These are phyloP conservation scores for Parastagonospora nodorum DNA, from an alignment of 2,329 filamentous ascomycete genomes.

Conservation along the genomic window DNA sequence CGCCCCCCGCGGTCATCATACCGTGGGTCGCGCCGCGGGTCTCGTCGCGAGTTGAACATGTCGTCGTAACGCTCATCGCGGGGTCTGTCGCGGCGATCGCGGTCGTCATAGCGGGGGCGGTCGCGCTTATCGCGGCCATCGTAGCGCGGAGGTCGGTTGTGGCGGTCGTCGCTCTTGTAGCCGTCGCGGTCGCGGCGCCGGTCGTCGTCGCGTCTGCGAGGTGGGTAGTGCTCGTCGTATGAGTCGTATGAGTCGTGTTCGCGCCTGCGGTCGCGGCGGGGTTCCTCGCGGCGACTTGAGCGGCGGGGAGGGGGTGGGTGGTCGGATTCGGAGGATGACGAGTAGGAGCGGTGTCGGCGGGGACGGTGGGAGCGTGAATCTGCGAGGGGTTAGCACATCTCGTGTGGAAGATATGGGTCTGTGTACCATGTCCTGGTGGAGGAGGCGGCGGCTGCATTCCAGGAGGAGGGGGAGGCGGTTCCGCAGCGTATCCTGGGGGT, in stretches of 20 bases:
- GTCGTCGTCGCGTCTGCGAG: slow-evolving; percentile 16
- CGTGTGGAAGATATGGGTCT: not conserved
- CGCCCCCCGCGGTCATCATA: slow-evolving; percentile 11
- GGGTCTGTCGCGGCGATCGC: slow-evolving; percentile 14
- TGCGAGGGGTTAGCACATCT: not conserved
- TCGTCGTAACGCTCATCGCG: slow-evolving; percentile 26
- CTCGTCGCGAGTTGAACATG: slow-evolving; percentile 16
- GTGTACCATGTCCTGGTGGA: too few relatives aligned
- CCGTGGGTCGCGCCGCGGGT: slow-evolving; percentile 18
- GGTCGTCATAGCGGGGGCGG: slow-evolving; percentile 19
- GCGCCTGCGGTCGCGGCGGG: slow-evolving; percentile 21
- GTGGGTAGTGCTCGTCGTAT: slow-evolving; percentile 32
- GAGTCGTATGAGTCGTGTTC: slow-evolving; percentile 30
- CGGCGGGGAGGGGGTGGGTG: slow-evolving; percentile 29
- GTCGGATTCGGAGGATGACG: slow-evolving; percentile 22
- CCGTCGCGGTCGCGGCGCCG: slow-evolving; percentile 26
- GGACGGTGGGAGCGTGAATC: slow-evolving; percentile 18
- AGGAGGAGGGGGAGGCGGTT: too few relatives aligned
- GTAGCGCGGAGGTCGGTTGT: slow-evolving; percentile 22
- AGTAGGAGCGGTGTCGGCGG: slow-evolving; percentile 22
- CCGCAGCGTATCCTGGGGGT: too few relatives aligned
- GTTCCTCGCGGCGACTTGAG: slow-evolving; percentile 23
- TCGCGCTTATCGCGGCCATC: slow-evolving; percentile 23
- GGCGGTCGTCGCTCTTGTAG: slow-evolving; percentile 32
- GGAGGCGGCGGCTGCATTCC: too few relatives aligned